Conservation (phyloP, 2,329 filamentous ascomycete genomes). For the Thielaviopsis populi region DNA sequence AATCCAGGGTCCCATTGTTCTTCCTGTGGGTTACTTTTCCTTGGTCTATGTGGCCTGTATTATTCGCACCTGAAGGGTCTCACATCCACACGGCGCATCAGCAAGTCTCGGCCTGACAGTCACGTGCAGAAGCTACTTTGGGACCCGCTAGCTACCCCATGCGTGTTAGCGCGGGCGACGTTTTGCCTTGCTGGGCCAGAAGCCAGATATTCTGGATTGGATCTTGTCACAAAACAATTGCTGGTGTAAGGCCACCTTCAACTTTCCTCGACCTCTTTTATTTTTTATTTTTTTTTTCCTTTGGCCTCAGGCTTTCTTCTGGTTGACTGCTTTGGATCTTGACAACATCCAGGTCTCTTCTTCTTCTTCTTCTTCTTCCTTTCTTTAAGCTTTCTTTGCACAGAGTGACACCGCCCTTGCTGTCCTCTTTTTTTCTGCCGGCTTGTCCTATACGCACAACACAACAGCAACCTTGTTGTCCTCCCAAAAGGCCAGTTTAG, state of each 20-base stretch:
- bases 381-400: not conserved
- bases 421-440: not conserved
- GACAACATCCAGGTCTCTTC: not conserved
- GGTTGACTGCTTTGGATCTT: constrained; percentile 2
- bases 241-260: constrained; percentile 7
- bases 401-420: not conserved
- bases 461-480: not conserved
- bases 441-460: not conserved
- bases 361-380: constrained; percentile 1
- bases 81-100: not conserved
- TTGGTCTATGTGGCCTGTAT: constrained; percentile 1
- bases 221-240: constrained; percentile 8
- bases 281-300: too few relatives aligned
- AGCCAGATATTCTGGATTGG: constrained; percentile 14
- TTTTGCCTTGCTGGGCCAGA: not conserved
- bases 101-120: not conserved
- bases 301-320: not conserved
- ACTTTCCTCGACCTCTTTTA: not conserved
- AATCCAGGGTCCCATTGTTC: too few relatives aligned
- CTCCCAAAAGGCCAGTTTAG: not conserved
- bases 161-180: not conserved
- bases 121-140: not conserved
- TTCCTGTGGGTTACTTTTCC: not conserved
- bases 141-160: not conserved
- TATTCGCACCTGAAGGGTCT: not conserved